Conservation (phyloP, 1,284 basidiomycete species). For the Sanguinoderma infundibulare region DNA sequence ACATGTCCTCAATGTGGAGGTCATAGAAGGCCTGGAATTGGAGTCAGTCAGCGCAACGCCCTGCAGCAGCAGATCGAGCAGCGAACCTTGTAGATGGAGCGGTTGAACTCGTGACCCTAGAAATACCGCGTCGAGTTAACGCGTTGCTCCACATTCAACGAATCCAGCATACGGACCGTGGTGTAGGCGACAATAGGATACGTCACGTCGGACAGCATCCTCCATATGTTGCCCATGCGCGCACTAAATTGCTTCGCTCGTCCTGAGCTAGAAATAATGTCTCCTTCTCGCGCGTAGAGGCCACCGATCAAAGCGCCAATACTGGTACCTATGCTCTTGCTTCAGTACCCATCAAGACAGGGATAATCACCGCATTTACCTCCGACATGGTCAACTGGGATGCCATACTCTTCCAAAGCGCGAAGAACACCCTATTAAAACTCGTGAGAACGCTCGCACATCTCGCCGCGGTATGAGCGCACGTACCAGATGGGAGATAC, state of each 20-base stretch:
- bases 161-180: slow-evolving; percentile 62
- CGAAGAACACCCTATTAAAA: slow-evolving; percentile 77
- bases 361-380: slow-evolving; percentile 44
- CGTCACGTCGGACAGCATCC: slow-evolving; percentile 93
- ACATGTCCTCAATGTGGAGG: slow-evolving; percentile 98
- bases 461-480: background rate
- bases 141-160: slow-evolving; percentile 21
- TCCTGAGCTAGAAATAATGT: slow-evolving; percentile 85
- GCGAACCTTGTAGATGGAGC: slow-evolving; percentile 78
- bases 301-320: slow-evolving; percentile 97
- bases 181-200: slow-evolving; percentile 98
- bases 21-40: slow-evolving; percentile 79
- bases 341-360: background rate
- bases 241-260: slow-evolving; percentile 93
- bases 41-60: slow-evolving; percentile 14
- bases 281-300: slow-evolving; percentile 92
- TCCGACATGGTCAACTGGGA: slow-evolving; percentile 92
- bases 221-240: slow-evolving; percentile 93
- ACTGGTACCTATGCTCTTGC: slow-evolving; percentile 64
- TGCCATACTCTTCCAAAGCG: slow-evolving; percentile 89
- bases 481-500: slow-evolving; percentile 89
- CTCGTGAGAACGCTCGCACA: slow-evolving; percentile 11
- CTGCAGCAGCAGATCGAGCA: background rate
- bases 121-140: slow-evolving; percentile 4
- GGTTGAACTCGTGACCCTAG: slow-evolving; percentile 91